Evolutionary conservation across 805 yeast genomes (phyloP).

Genomic region (Nakazawaea wyomingensis): DNA sequence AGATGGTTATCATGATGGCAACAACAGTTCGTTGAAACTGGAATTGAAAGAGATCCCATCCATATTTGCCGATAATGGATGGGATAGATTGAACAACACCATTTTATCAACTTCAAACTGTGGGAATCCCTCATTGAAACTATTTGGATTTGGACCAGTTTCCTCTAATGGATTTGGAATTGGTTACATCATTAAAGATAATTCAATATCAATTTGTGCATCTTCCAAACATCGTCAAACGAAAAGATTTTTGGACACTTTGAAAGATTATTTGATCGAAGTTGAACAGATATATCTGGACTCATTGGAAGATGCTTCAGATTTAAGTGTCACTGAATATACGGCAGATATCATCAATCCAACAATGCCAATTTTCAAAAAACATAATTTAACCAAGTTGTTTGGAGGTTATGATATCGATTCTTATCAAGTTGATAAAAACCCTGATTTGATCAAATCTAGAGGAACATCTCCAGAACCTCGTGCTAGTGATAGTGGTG

Average conservation of each 20-base stretch:
- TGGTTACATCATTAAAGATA: conserved; percentile 81
- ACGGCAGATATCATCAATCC: conserved; percentile 20
- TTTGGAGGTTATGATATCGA: conserved; percentile 74
- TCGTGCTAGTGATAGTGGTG: conserved; percentile 34
- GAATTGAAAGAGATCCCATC: conserved; percentile 50
- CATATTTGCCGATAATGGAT: conserved; percentile 78
- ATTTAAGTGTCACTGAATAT: not conserved
- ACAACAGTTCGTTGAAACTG: conserved; percentile 14
- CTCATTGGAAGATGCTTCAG: conserved; percentile 15
- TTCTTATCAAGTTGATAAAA: conserved; percentile 69
- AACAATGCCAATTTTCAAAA: conserved; percentile 15
- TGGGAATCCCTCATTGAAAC: conserved; percentile 82
- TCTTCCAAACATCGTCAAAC: conserved; percentile 90
- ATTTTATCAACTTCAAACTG: conserved; percentile 82
- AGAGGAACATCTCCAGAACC: conserved; percentile 59
- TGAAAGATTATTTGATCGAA: conserved; percentile 56
- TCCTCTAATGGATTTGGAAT: conserved; percentile 89
- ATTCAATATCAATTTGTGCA: conserved; percentile 73
- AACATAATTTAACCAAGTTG: conserved; percentile 29
- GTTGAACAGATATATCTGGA: conserved; percentile 45
- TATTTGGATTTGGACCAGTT: conserved; percentile 91
- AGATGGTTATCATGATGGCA: conserved; percentile 17
- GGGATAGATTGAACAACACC: conserved; percentile 81
- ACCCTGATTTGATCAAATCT: conserved; percentile 51
- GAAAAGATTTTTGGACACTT: conserved; percentile 64